These are phyloP conservation scores for Salvia miltiorrhiza DNA, from an alignment of 257 asterid genomes.

Conservation along the genomic window DNA sequence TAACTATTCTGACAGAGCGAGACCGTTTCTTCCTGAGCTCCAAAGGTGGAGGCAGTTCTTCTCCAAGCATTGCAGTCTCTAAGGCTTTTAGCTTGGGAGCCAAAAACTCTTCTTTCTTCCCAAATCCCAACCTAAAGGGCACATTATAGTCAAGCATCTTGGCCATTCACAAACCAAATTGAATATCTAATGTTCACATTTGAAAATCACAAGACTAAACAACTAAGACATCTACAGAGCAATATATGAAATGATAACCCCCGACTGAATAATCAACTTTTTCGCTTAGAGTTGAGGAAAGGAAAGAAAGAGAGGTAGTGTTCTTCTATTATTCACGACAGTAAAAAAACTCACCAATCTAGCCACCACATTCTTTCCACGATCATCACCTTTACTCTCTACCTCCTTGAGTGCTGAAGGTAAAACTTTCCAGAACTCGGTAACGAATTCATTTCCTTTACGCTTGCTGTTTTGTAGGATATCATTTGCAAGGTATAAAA, in stretches of 20 bases:
- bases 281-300: not conserved
- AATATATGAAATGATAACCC: not conserved
- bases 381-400: constrained; percentile 62
- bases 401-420: constrained; percentile 83
- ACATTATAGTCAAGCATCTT: constrained; percentile 13
- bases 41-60: constrained; percentile 69
- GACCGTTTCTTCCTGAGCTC: constrained; percentile 70
- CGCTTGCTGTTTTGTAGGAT: constrained; percentile 93
- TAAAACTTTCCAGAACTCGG: constrained; percentile 92
- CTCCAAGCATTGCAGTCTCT: constrained; percentile 80
- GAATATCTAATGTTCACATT: constrained; percentile 1
- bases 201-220: constrained; percentile 6
- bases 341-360: constrained; percentile 70
- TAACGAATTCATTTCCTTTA: constrained; percentile 86
- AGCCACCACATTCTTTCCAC: constrained; percentile 58
- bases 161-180: constrained; percentile 6
- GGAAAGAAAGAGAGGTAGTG: not conserved
- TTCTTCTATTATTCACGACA: not conserved
- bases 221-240: not conserved
- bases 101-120: constrained; percentile 93
- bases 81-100: constrained; percentile 64
- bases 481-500: constrained; percentile 89
- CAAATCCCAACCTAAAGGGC: constrained; percentile 67
- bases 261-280: not conserved
- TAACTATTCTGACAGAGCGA: constrained; percentile 71